Conservation (phyloP, 805 yeast genomes). For the Starmerella potacharoeniae region DNA sequence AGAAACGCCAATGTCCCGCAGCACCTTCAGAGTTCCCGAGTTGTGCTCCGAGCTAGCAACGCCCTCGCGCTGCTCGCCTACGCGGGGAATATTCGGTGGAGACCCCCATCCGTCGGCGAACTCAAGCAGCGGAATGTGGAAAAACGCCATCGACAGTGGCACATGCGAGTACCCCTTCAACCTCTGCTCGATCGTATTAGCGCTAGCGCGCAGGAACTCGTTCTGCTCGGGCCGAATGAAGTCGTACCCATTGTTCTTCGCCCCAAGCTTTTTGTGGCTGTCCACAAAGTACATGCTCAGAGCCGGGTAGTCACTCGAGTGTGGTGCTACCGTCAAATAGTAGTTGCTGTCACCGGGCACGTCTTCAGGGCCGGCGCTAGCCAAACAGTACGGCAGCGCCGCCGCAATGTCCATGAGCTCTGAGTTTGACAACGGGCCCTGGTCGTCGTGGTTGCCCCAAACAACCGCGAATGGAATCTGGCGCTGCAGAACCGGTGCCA, state of each 20-base stretch:
- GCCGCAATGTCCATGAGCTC: conserved; percentile 48
- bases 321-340: conserved; percentile 35
- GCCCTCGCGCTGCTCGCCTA: conserved; percentile 62
- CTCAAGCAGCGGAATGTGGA: conserved; percentile 91
- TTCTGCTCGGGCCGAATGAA: conserved; percentile 67
- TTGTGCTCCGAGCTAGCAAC: conserved; percentile 68
- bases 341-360: conserved; percentile 82
- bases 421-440: conserved; percentile 53
- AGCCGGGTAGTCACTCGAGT: conserved; percentile 30
- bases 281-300: conserved; percentile 67
- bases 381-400: conserved; percentile 56
- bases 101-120: conserved; percentile 36
- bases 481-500: conserved; percentile 53
- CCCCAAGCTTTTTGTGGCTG: conserved; percentile 61
- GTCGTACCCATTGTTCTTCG: conserved; percentile 55
- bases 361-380: conserved; percentile 51
- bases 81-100: conserved; percentile 24
- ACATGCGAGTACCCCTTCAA: conserved; percentile 31
- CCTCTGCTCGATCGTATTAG: conserved; percentile 26
- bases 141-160: conserved; percentile 73
- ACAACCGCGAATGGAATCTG: conserved; percentile 74
- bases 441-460: conserved; percentile 92
- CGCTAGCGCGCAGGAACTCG: conserved; percentile 38
- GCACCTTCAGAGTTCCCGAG: conserved; percentile 48
- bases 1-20: conserved; percentile 57